Evolutionary conservation across 805 yeast genomes (phyloP).

Genomic region (Candida xiaguanensis): DNA sequence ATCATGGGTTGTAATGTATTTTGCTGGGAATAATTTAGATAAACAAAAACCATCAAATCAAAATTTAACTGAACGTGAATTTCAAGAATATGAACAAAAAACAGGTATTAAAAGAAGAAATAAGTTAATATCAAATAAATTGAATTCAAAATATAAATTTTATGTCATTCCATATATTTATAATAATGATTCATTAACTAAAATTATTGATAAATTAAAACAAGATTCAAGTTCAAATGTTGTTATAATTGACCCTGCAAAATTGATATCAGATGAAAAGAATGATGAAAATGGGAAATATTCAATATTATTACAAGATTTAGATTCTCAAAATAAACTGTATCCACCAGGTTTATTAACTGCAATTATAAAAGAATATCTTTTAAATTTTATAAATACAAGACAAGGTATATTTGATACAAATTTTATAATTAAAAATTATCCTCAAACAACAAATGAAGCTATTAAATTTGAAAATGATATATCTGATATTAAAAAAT

Average conservation of each 20-base stretch:
- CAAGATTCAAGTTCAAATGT: constrained; percentile 16
- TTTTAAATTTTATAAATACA: constrained; percentile 32
- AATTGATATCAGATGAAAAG: constrained; percentile 45
- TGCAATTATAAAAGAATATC: constrained; percentile 42
- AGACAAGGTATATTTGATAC: constrained; percentile 38
- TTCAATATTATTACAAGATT: constrained; percentile 50
- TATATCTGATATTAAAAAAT: constrained; percentile 45
- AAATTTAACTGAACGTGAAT: constrained; percentile 45
- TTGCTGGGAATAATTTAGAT: constrained; percentile 27
- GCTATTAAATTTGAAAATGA: constrained; percentile 74
- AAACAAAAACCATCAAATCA: constrained; percentile 34
- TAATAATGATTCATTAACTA: constrained; percentile 15
- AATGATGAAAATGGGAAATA: constrained; percentile 42
- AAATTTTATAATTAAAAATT: constrained; percentile 50
- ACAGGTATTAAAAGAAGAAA: constrained; percentile 51
- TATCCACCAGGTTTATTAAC: constrained; percentile 48
- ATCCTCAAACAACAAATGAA: constrained; percentile 60
- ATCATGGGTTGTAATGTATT: constrained; percentile 29
- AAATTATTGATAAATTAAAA: constrained; percentile 16
- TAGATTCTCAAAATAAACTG: constrained; percentile 22
- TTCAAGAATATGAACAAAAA: constrained; percentile 44
- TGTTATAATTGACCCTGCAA: constrained; percentile 48
- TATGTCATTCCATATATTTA: constrained; percentile 37
- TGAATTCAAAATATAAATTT: constrained; percentile 37
- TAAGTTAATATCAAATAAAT: constrained; percentile 36